Evolutionary conservation across 2,329 filamentous ascomycete species (phyloP), one percentile per base, ranked within the genome.

Genomic region (Colletotrichum nymphaeae): DNA sequence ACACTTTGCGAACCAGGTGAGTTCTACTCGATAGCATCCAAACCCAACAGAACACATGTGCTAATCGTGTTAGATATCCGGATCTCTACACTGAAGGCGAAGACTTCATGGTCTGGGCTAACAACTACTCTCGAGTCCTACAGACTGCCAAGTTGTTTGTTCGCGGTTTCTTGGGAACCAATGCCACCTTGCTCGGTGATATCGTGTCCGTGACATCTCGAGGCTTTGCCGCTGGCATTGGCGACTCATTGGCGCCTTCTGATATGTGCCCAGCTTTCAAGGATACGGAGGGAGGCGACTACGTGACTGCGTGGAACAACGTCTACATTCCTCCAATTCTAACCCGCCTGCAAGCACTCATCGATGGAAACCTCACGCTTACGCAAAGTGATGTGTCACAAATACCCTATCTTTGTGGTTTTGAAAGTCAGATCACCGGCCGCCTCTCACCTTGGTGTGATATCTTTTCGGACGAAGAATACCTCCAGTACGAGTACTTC

Each of bases 371-470:
- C 52, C 85, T 93, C 42, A 87, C 86, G 1, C 84, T 93, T 42
- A 86, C 84, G 0, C 81, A 86, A 37, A 81, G 80, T 1, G 90
- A 93, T 70, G 83, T 91, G 55, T 84, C 82, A 8, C 86, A 88
- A 57, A 90, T 93, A 63, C 91, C 91, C 0, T 93, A 93, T 76
- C 84, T 93, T n/a, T 94, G 92, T 76, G 92, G 91, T 4, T 94
- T 92, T 72, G 92, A 94, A 77, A 90, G 88, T 3, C 92, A 93
- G 77, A 93, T 93, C 75, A 90, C 86, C 0, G 91, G 92, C 1
- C 82, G 81, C 2, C 79, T 89, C 4, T 92, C 90, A 5, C 89
- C 91, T 0, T 93, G 89, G 84, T 93, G 92, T 78, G 83, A 84
- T 63, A 84, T 92, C 19, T 91, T 93, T 76, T 91, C 87, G 3